Base-by-base conservation (phyloP, 257 asterid genomes). In the Avicennia marina region DNA sequence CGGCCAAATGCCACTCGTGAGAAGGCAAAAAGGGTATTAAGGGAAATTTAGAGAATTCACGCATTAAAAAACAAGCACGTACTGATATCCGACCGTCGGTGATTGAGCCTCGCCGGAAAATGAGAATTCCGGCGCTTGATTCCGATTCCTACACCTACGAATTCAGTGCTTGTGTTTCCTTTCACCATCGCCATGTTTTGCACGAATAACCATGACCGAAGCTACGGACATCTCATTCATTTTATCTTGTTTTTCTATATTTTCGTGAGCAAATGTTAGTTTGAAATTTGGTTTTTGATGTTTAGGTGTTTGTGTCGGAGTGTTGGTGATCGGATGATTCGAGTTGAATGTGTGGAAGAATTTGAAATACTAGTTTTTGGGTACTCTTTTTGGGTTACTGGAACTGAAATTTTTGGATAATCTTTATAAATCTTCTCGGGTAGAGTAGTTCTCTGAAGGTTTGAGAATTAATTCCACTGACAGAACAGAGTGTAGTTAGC, bases 101-200 rank as follows among this genome's bases (percentile, higher is more conserved):
- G 22, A 26, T 18, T 11, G 12, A 36, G 19, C 19, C 48, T 60
- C 42, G 70, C 86, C 86, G 84, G 69, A 66, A 68, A 62, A 74
- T 78, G 78, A 69, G 57, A 51, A 53, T 58, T 60, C 86, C 80
- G 86, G 79, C 70, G 1, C 9, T 10, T 2, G 8, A 10, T 53
- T 50, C 52, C 34, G 53, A 27, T 53, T 38, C 67, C 20, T 64
- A 31, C 22, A 52, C 74, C n/a, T 49, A 29, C 29, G 25, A 7
- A 29, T 41, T 33, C 56, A 73, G 65, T 74, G 86, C 64, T 62
- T 74, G 64, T 48, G 69, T 73, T 52, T 73, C 83, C 22, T 73
- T 80, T 40, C 89, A 80, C 62, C 78, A 52, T 67, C 79, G 81
- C 36, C 90, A 86, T 78, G 84, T 87, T 58, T 82, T 86, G 66